Conservation (phyloP, 345 rosid genomes). For the Laguncularia racemosa region DNA sequence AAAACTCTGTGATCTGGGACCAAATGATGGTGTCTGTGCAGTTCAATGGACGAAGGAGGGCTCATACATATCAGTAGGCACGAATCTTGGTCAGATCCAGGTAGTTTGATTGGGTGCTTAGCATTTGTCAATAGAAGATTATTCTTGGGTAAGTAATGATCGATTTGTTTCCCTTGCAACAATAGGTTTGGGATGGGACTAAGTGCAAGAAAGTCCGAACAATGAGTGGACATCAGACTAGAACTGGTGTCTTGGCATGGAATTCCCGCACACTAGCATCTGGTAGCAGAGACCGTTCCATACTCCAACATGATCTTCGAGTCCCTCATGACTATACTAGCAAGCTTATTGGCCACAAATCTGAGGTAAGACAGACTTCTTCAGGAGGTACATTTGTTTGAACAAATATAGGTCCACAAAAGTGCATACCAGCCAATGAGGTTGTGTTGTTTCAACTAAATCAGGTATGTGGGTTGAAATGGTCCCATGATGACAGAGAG, state of each 20-base stretch:
- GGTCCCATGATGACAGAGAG: conserved; percentile 96
- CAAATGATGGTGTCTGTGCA: conserved; percentile 72
- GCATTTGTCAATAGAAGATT: not conserved
- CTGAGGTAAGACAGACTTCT: conserved; percentile 53
- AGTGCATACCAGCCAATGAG: not conserved
- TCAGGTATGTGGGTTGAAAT: conserved; percentile 85
- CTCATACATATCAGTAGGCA: conserved; percentile 85
- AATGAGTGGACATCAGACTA: conserved; percentile 93
- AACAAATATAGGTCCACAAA: too few relatives aligned
- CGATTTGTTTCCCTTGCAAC: not conserved
- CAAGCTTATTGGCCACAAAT: conserved; percentile 90
- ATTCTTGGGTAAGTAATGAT: not conserved
- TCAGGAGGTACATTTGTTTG: not conserved
- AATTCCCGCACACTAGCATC: conserved; percentile 79
- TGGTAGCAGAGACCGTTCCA: conserved; percentile 89
- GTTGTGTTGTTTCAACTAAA: not conserved
- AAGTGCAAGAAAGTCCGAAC: conserved; percentile 78
- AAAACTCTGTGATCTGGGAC: conserved; percentile 87
- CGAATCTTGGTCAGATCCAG: conserved; percentile 87
- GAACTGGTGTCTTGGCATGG: conserved; percentile 96
- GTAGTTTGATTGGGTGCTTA: conserved; percentile 22
- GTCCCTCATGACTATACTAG: conserved; percentile 58
- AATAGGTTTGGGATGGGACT: conserved; percentile 89
- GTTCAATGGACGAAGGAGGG: conserved; percentile 98
- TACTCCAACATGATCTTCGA: conserved; percentile 94